Conservation (phyloP, 1,139 yeast genomes). For the Blastobotrys elegans region DNA sequence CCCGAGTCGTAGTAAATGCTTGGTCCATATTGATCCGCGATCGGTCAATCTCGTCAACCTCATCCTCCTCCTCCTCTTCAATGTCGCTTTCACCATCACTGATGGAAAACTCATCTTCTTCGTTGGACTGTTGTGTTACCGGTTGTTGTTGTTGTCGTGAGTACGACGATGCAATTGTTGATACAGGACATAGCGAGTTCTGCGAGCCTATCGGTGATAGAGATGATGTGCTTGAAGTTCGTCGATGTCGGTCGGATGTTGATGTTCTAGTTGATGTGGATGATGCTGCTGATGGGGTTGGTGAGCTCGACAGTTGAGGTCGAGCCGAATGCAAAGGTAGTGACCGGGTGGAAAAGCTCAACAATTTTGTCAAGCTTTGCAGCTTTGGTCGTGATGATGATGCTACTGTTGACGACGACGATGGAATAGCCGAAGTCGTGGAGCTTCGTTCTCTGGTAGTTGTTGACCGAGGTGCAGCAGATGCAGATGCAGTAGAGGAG, state of each 20-base stretch:
- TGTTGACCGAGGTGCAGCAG: neutral
- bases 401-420: too few relatives aligned
- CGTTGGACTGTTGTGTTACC: neutral
- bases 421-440: neutral
- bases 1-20: slow-evolving; percentile 4
- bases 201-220: slow-evolving; percentile 6
- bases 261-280: slow-evolving; percentile 4
- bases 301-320: neutral
- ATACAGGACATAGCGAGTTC: slow-evolving; percentile 13
- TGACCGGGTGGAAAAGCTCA: neutral
- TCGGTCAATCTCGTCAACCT: slow-evolving; percentile 6
- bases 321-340: neutral
- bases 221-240: neutral
- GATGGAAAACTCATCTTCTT: neutral
- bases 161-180: slow-evolving; percentile 14
- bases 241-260: neutral
- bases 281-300: neutral
- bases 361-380: neutral
- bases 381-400: neutral
- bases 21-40: slow-evolving; percentile 8
- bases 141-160: neutral
- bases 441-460: neutral
- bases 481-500: neutral
- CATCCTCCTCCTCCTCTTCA: slow-evolving; percentile 13
- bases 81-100: slow-evolving; percentile 5